These are phyloP conservation scores for Fusarium anthophilum DNA, from an alignment of 2,329 filamentous ascomycete genomes.

Conservation along the genomic window DNA sequence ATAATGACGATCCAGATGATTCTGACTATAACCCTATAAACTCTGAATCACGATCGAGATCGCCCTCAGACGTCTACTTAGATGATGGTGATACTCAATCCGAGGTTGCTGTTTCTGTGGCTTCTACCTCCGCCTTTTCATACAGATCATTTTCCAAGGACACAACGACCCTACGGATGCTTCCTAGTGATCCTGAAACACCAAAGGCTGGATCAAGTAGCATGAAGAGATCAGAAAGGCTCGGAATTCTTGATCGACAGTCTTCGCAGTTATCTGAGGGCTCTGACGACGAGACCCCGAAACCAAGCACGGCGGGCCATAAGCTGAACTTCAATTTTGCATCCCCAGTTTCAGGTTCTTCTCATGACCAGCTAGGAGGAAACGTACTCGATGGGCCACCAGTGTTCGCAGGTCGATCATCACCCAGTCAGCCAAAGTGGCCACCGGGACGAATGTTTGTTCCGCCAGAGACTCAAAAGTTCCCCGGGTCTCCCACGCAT, in stretches of 20 bases:
- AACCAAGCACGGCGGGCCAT: not conserved
- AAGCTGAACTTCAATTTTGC: accelerated
- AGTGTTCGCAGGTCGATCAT: not conserved
- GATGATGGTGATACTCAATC: not conserved
- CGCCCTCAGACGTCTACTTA: too few species aligned
- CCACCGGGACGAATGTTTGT: not conserved
- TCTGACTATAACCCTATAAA: not conserved
- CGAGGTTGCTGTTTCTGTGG: not conserved
- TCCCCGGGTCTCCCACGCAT: not conserved
- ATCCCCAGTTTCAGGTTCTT: accelerated
- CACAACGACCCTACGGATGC: not conserved
- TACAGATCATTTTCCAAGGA: accelerated
- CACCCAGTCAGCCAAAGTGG: not conserved
- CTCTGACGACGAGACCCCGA: not conserved
- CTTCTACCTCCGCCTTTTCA: not conserved
- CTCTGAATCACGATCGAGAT: not conserved
- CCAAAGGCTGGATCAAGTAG: not conserved
- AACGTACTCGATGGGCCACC: accelerated
- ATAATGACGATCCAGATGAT: not conserved
- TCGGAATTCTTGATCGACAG: accelerated
- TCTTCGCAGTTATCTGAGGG: not conserved
- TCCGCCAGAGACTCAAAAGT: not conserved
- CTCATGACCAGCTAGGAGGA: accelerated
- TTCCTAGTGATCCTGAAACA: not conserved
- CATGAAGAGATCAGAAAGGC: too few species aligned